Evolutionary conservation across 805 yeast species (phyloP).

Genomic region (Sugiyamaella marilandica): DNA sequence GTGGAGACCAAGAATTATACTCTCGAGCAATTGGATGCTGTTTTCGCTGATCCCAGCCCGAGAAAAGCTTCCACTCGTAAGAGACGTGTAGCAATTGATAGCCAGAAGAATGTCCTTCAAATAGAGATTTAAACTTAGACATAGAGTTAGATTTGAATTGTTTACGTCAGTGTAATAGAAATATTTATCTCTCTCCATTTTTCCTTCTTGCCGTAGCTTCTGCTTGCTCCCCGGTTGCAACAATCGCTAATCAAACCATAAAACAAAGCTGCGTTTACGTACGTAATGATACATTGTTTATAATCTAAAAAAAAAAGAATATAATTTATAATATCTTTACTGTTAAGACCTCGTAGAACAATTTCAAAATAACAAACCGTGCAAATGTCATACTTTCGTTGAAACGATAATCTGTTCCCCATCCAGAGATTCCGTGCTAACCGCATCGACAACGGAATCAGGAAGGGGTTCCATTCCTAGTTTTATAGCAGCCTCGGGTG

Average conservation of each 20-base stretch:
- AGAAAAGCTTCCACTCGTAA: constrained; percentile 13
- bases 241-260: too few relatives aligned
- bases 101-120: not conserved
- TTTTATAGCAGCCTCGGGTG: constrained; percentile 34
- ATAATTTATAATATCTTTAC: not conserved
- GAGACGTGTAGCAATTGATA: constrained; percentile 1
- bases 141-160: constrained; percentile 12
- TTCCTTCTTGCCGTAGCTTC: not conserved
- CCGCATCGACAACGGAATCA: not conserved
- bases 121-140: constrained; percentile 1
- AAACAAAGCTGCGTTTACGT: too few relatives aligned
- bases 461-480: constrained; percentile 26
- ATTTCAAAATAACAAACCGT: not conserved
- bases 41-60: constrained; percentile 30
- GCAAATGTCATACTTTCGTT: not conserved
- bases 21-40: constrained; percentile 72
- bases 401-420: not conserved
- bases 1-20: constrained; percentile 74
- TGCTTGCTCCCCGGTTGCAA: not conserved
- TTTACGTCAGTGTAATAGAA: constrained; percentile 1
- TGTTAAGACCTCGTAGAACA: too few relatives aligned
- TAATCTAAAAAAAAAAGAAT: too few relatives aligned
- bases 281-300: too few relatives aligned
- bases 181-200: not conserved
- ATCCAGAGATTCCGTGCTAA: not conserved